Base-by-base conservation (phyloP, 1,139 yeast genomes). In the Magnusiomyces fungicola region DNA sequence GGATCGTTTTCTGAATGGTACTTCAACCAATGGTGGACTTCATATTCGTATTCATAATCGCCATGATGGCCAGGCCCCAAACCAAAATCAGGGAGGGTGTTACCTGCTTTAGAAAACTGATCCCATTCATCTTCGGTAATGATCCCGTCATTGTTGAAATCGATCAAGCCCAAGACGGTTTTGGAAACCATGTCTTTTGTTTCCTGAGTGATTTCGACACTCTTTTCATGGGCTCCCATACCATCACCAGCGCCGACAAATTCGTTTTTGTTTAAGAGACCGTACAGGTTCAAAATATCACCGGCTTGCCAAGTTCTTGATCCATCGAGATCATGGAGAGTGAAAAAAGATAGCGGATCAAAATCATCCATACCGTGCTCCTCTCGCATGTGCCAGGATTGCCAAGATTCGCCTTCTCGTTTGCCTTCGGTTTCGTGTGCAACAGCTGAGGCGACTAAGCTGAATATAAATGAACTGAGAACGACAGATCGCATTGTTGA, bases 41-140 rank as follows among this genome's bases (percentile, higher is more conserved):
- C 97, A 62, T 89, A 90, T 63, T 90, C 97, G 57, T 79, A 77
- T 66, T 92, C 98, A 61, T 89, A 92, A 68, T 88, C 96, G 46
- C 90, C 83, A 68, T 90, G 97, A 63, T 90, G 97, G 18, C 98
- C 97, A n/a, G 87, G 92, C 21, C 97, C 97, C 55, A 83, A 81
- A 7, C 96, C 96, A 64, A 89, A 80, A 65, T 92, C 97, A 1
- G 97, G 97, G 61, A 92, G 76, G 55, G 78, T 78, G 1, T 85
- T 83, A 4, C 95, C 95, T 7, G 66, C 67, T 2, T 66, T 66
- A 7, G 77, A 73, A 67, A 78, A 90, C n/a, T 69, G 67, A 45
- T 79, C 61, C 83, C 90, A 92, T 62, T 89, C 97, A 18, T 80
- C 80, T 48, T 78, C 67, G 10, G 81, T 69, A 14, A 90, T 74